Evolutionary conservation across 352 stramenopile species (phyloP).

Genomic region (Pythium coloratum): DNA sequence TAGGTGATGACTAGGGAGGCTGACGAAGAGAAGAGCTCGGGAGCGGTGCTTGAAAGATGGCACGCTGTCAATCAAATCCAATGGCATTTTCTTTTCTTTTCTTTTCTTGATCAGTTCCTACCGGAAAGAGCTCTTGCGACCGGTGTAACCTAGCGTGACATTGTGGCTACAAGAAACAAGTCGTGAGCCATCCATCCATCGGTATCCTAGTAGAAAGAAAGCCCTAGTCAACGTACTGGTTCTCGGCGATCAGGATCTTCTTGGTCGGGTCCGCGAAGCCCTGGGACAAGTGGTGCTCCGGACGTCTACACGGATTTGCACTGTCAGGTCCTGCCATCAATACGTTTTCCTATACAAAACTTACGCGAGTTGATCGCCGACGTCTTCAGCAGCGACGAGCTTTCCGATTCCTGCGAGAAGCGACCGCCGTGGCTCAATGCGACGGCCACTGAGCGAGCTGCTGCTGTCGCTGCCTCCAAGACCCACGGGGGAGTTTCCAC

Average conservation of each 20-base stretch:
- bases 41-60: slow-evolving; percentile 4
- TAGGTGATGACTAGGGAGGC: not conserved
- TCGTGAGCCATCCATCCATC: not conserved
- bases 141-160: slow-evolving; percentile 46
- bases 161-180: slow-evolving; percentile 33
- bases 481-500: slow-evolving; percentile 17
- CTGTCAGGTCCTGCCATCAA: not conserved
- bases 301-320: slow-evolving; percentile 28
- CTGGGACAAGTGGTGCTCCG: slow-evolving; percentile 49
- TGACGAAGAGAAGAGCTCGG: not conserved
- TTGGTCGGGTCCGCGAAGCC: slow-evolving; percentile 51
- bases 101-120: not conserved
- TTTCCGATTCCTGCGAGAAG: slow-evolving; percentile 79
- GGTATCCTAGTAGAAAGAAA: no score
- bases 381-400: slow-evolving; percentile 56
- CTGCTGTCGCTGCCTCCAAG: slow-evolving; percentile 30
- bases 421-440: slow-evolving; percentile 53
- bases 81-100: not conserved
- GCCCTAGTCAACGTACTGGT: slow-evolving; percentile 50
- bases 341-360: slow-evolving; percentile 12
- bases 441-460: slow-evolving; percentile 39
- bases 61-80: not conserved
- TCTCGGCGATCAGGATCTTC: slow-evolving; percentile 67
- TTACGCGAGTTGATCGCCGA: slow-evolving; percentile 40
- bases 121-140: slow-evolving; percentile 33